Base-by-base conservation (phyloP, 2,329 filamentous ascomycete species). In the Aureobasidium lini region DNA sequence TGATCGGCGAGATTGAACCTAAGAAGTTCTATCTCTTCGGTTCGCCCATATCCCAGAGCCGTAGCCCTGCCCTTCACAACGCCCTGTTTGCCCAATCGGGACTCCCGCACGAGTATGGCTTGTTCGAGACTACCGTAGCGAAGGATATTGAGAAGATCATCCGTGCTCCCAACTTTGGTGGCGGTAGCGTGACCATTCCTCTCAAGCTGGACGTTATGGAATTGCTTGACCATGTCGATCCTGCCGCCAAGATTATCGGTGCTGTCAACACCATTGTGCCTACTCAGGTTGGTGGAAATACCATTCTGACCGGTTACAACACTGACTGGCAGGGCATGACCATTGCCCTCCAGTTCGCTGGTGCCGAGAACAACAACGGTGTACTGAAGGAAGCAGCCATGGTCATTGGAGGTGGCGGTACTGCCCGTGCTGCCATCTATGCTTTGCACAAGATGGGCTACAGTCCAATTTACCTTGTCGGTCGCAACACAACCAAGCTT, bases 321-420 rank as follows among this genome's bases (percentile, higher is more conserved):
- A 99, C 94, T 11, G 94, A 99, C 76, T 99, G 91, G 88, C 82
- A 85, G 68, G 94, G 94, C 63, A 99, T 99, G 85, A 84, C 88
- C 2, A 84, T 88, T 65, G 86, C 89, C 3, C 81, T 99, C 18
- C 84, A 82, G 60, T 83, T 83, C 43, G 85, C 84, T 1, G 89
- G 89, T 7, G 77, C 88, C 40, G 75, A 76, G 62, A 72, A 74
- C 63, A 61, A 62, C 8, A 62, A 57, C 18, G 59, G 60, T 31
- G 63, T 59, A 5, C 6, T 67, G 67, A 63, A 66, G 15, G 68
- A 70, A 4, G 70, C 69, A 11, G 93, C 84, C 29, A 83, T 96
- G 64, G 89, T 97, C 13, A 84, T 99, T 57, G 94, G 94, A 3
- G 90, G 90, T 7, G 94, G 94, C 13, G 94, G 94, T 28, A 99